phyloP scores from a whole-genome alignment of 805 yeast genomes.

The Starmerella khaoyaiensis region DNA sequence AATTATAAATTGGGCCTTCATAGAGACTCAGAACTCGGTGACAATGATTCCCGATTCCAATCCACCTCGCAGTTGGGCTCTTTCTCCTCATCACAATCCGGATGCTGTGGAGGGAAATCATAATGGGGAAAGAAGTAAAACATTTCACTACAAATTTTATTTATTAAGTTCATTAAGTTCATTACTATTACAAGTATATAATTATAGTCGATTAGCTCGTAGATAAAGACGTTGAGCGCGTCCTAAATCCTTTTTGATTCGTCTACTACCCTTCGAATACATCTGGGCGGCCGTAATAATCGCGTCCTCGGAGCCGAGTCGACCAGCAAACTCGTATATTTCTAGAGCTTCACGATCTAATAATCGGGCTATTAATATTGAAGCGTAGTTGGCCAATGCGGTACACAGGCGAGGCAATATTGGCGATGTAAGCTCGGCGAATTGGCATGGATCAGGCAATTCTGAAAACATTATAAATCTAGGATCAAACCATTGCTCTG shows the following conservation, averaged over 20 bases:
- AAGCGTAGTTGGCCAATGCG: slow-evolving; percentile 8
- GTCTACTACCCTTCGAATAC: slow-evolving; percentile 45
- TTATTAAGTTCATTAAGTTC: neutral
- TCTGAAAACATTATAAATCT: neutral
- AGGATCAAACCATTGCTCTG: slow-evolving; percentile 9
- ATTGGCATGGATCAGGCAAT: neutral
- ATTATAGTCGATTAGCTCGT: slow-evolving; percentile 10
- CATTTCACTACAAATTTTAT: neutral
- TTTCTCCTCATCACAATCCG: slow-evolving; percentile 5
- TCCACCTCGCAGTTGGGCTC: slow-evolving; percentile 2
- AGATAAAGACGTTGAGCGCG: slow-evolving; percentile 63
- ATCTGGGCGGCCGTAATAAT: slow-evolving; percentile 55
- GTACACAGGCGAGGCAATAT: slow-evolving; percentile 1
- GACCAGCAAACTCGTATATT: slow-evolving; percentile 50
- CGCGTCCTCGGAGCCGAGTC: slow-evolving; percentile 54
- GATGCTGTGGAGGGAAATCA: slow-evolving; percentile 17
- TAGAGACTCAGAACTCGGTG: slow-evolving; percentile 75
- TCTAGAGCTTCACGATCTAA: slow-evolving; percentile 47
- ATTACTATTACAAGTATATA: neutral
- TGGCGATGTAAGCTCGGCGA: neutral
- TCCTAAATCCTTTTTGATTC: slow-evolving; percentile 43
- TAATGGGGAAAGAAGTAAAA: neutral
- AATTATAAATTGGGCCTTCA: slow-evolving; percentile 50
- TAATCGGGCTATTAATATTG: slow-evolving; percentile 21
- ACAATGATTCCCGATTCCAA: slow-evolving; percentile 42